These are phyloP conservation scores for Talaromyces sp. DNA, from an alignment of 2,329 filamentous ascomycete species.

Conservation along the genomic window DNA sequence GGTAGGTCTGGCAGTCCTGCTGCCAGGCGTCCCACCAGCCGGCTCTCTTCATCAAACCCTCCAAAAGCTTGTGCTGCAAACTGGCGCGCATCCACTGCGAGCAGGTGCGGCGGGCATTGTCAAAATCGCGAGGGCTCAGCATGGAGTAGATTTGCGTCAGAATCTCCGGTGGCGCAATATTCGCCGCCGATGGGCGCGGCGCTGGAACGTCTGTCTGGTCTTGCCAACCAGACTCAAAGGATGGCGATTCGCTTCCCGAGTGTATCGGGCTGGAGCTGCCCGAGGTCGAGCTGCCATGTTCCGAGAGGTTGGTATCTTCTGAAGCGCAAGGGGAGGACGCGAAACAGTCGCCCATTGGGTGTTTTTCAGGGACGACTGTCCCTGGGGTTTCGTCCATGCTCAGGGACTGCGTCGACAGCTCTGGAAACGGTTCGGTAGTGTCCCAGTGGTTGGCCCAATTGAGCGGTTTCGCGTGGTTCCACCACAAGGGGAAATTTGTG, in stretches of 20 bases:
- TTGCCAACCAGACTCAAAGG: conserved; percentile 7
- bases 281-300: conserved; percentile 6
- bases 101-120: conserved; percentile 57
- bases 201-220: neutral
- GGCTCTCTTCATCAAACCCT: conserved; percentile 50
- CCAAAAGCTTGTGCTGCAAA: conserved; percentile 47
- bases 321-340: conserved; percentile 7
- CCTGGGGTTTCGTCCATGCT: neutral
- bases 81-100: conserved; percentile 56
- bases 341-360: neutral
- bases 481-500: neutral
- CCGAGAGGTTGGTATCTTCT: conserved; percentile 6
- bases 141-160: conserved; percentile 43
- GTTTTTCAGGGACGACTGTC: conserved; percentile 3
- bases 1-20: conserved; percentile 20
- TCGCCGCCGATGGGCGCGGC: conserved; percentile 23
- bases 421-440: conserved; percentile 6
- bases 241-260: conserved; percentile 1
- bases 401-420: neutral
- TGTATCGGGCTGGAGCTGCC: neutral
- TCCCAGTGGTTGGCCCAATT: conserved; percentile 4
- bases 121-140: conserved; percentile 49
- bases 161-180: conserved; percentile 43
- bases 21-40: conserved; percentile 48
- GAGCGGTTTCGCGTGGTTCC: conserved; percentile 2